Conservation (phyloP, 805 yeast genomes). For the Maudiozyma pseudohumilis region DNA sequence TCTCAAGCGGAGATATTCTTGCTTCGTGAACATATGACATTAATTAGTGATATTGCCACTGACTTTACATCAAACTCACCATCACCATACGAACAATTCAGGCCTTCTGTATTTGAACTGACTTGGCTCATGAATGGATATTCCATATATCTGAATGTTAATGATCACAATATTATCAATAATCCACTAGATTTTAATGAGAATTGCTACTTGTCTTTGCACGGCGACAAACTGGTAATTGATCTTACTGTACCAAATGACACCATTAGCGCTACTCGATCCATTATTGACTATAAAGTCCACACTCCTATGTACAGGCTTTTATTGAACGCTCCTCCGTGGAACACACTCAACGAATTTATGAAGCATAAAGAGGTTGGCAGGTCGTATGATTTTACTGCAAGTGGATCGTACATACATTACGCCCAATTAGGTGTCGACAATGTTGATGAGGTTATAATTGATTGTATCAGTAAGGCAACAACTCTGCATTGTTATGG, state of each 20-base stretch:
- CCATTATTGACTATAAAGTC: constrained; percentile 41
- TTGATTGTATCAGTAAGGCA: constrained; percentile 56
- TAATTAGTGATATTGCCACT: constrained; percentile 58
- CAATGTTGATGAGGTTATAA: constrained; percentile 56
- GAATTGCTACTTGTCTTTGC: constrained; percentile 65
- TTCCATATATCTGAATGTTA: constrained; percentile 63
- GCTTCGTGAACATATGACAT: constrained; percentile 70
- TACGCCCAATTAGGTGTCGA: constrained; percentile 50
- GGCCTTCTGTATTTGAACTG: constrained; percentile 57
- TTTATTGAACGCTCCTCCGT: constrained; percentile 69
- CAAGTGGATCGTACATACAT: constrained; percentile 59
- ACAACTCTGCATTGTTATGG: constrained; percentile 72
- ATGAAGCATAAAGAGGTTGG: constrained; percentile 57
- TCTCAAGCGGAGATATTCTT: constrained; percentile 49
- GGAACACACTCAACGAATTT: constrained; percentile 81
- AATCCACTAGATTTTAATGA: constrained; percentile 78
- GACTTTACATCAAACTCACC: constrained; percentile 73
- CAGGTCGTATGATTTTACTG: constrained; percentile 46
- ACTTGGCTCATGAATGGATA: constrained; percentile 52
- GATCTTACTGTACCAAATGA: constrained; percentile 49
- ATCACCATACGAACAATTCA: constrained; percentile 62
- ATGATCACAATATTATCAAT: constrained; percentile 80
- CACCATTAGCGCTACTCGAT: constrained; percentile 41
- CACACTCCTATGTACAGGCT: constrained; percentile 52
- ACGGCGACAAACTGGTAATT: constrained; percentile 47